Base-by-base conservation (phyloP, 2,329 filamentous ascomycete species). In the Verticillium isaacii region DNA sequence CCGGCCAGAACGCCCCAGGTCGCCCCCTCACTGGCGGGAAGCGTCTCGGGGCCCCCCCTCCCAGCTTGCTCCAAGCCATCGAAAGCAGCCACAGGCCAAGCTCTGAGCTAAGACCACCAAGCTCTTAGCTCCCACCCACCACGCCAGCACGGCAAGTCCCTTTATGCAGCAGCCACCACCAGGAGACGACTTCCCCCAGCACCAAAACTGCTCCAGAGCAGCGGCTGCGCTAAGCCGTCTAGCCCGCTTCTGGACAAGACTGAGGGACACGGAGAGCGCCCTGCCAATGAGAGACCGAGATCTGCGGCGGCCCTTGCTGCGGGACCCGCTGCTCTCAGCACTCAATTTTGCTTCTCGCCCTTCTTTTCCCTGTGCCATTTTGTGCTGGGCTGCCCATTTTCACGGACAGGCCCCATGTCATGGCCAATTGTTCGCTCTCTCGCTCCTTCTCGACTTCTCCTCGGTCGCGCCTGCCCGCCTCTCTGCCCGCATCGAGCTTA, bases 221-320 rank as follows among this genome's bases (percentile, higher is more conserved):
- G 39, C 57, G 57, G 57, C 57, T 58, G 23, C 57, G 37, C 57
- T 58, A 58, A 32, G 25, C 17, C 25, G 7, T 15, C 57, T 58
- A 58, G 37, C 57, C 39, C 15, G 14, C 12, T 58, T 50, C 37
- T 39, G 57, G 55, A 19, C 57, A 58, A 58, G 57, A 58, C 57
- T 37, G 57, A 58, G n/a, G 37, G 12, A 50, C 57, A 41, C 57
- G 19, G 57, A 34, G 32, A n/a, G 57, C 6, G 25, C 39, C 39
- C 25, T 41, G 15, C 57, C 57, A 58, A 58, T 58, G 23, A 52
- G 45, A 12, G 11, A 3, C 45, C n/a, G 17, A 36, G 32, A 23
- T 57, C 32, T 19, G 12, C 32, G 12, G n/a, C 37, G 17, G 32
- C 45, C 45, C 45, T 50, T 23, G 19, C 45, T n/a, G 41, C 41